A percentile compares a stretch with the other conserved stretches of the same genome.
Evolutionary conservation across 129 eudicot genomes (phyloP).

Genomic region (Cynara cardunculus): DNA sequence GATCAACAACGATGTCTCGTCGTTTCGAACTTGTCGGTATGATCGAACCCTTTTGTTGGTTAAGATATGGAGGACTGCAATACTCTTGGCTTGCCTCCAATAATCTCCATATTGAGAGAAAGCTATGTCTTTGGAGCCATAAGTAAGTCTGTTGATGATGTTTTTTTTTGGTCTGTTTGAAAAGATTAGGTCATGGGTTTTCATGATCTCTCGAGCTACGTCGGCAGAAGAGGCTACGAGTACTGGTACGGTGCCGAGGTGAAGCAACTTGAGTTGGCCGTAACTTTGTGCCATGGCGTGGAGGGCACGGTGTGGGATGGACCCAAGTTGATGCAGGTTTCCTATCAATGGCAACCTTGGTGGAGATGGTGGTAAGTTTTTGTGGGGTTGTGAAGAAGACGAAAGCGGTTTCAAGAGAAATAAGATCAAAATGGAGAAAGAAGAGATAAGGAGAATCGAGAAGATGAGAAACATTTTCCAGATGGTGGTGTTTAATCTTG

Average conservation of each 20-base stretch:
- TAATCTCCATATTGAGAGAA: conserved; percentile 14
- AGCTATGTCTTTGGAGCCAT: conserved; percentile 25
- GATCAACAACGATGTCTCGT: conserved; percentile 28
- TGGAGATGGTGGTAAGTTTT: conserved; percentile 42
- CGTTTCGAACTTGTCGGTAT: conserved; percentile 20
- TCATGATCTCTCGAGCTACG: conserved; percentile 42
- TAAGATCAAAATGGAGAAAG: background rate
- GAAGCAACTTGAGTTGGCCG: conserved; percentile 39
- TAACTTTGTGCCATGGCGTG: conserved; percentile 20
- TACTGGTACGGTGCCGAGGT: conserved; percentile 28
- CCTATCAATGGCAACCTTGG: conserved; percentile 40
- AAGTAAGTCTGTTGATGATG: conserved; percentile 6
- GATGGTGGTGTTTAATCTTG: background rate
- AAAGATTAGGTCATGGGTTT: conserved; percentile 37
- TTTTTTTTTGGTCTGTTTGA: conserved; percentile 24
- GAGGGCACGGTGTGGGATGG: conserved; percentile 31
- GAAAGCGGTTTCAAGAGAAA: conserved; percentile 12
- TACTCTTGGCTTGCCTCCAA: conserved; percentile 48
- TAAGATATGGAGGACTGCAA: conserved; percentile 40
- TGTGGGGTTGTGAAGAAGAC: background rate
- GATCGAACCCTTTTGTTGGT: background rate
- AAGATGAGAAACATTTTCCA: background rate
- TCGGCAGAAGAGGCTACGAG: conserved; percentile 36
- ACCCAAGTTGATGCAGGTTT: conserved; percentile 46
- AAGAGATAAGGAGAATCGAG: background rate